These are phyloP conservation scores for Marasmius oreades DNA, from an alignment of 1,284 basidiomycete genomes.

Conservation along the genomic window DNA sequence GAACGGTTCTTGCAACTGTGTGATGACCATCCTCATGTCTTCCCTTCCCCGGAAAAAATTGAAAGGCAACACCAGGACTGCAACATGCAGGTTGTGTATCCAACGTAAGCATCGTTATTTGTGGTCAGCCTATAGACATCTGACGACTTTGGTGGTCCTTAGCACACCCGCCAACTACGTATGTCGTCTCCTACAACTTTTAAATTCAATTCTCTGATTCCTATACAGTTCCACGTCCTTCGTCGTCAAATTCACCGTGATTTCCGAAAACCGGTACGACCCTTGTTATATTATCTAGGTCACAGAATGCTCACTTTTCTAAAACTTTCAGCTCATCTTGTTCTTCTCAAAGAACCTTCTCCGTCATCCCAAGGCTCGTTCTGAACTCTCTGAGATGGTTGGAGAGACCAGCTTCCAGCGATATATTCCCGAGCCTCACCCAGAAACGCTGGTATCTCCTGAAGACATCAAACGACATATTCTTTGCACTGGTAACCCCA, in stretches of 20 bases:
- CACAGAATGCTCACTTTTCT: constrained; percentile 3
- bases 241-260: constrained; percentile 94
- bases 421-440: constrained; percentile 85
- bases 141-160: constrained; percentile 12
- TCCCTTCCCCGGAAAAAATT: constrained; percentile 86
- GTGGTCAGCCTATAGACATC: background rate
- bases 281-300: background rate
- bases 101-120: constrained; percentile 56
- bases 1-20: constrained; percentile 98
- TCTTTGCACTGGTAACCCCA: constrained; percentile 67
- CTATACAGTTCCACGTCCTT: constrained; percentile 82
- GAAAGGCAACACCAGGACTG: constrained; percentile 98
- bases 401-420: constrained; percentile 91
- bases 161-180: constrained; percentile 91
- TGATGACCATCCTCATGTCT: constrained; percentile 94
- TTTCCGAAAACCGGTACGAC: constrained; percentile 86
- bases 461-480: constrained; percentile 92
- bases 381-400: constrained; percentile 83
- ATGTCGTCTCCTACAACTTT: constrained; percentile 22
- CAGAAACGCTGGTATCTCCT: constrained; percentile 67
- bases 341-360: constrained; percentile 98
- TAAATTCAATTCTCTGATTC: constrained; percentile 7
- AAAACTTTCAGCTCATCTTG: constrained; percentile 61
- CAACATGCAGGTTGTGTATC: constrained; percentile 99
- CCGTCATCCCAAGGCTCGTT: constrained; percentile 90